A percentile compares a stretch with the other conserved stretches of the same genome.
Evolutionary conservation across 805 yeast genomes (phyloP).

Genomic region (Starmerella asiatica): DNA sequence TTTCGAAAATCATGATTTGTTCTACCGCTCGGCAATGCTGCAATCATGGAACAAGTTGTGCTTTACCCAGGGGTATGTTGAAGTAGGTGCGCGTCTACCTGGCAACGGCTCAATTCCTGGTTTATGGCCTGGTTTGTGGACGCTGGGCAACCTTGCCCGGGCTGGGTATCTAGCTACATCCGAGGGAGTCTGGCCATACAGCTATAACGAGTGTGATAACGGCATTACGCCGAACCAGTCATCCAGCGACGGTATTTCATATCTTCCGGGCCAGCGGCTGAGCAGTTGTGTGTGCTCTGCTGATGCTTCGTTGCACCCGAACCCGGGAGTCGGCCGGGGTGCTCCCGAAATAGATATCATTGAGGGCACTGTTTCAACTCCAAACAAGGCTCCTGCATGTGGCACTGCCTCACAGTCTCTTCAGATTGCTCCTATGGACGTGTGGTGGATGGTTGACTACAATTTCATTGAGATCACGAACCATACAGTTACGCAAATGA

Average conservation of each 20-base stretch:
- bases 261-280: slow-evolving; percentile 71
- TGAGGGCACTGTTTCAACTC: slow-evolving; percentile 53
- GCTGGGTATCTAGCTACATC: slow-evolving; percentile 81
- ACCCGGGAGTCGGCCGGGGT: slow-evolving; percentile 76
- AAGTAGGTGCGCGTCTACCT: slow-evolving; percentile 65
- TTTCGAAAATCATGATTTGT: slow-evolving; percentile 58
- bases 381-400: slow-evolving; percentile 24
- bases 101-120: slow-evolving; percentile 68
- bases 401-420: slow-evolving; percentile 70
- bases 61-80: slow-evolving; percentile 70
- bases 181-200: slow-evolving; percentile 92
- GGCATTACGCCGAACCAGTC: slow-evolving; percentile 93
- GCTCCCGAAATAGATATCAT: slow-evolving; percentile 90
- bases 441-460: slow-evolving; percentile 89
- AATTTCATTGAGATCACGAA: slow-evolving; percentile 63
- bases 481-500: slow-evolving; percentile 58
- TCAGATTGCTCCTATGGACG: slow-evolving; percentile 87
- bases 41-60: slow-evolving; percentile 89
- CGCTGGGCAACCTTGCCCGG: slow-evolving; percentile 83
- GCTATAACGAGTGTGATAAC: slow-evolving; percentile 76
- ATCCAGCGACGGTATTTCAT: slow-evolving; percentile 76
- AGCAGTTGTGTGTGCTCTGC: slow-evolving; percentile 55
- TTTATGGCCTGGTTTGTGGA: slow-evolving; percentile 94
- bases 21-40: slow-evolving; percentile 80
- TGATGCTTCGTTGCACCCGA: slow-evolving; percentile 73